phyloP scores from a whole-genome alignment of 1,139 yeast genomes.

The Blastobotrys persicus region DNA sequence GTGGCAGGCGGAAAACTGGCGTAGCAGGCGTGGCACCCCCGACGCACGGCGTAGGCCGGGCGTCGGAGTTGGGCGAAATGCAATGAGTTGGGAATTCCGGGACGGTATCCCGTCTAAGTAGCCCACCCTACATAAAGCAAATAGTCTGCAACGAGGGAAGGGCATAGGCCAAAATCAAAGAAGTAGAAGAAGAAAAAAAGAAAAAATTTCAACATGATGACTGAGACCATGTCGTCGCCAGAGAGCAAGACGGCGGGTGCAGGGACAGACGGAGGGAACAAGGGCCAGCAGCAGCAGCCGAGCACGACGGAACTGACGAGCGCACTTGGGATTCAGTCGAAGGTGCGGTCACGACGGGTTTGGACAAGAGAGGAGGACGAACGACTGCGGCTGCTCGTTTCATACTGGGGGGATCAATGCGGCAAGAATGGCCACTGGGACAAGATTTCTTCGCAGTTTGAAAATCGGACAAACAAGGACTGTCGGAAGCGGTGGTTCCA shows the following conservation, averaged over 20 bases:
- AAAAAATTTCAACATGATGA: not conserved
- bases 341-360: constrained; percentile 44
- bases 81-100: not conserved
- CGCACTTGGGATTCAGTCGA: constrained; percentile 12
- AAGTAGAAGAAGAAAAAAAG: not conserved
- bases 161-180: not conserved
- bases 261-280: not conserved
- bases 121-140: not conserved
- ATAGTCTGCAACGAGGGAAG: not conserved
- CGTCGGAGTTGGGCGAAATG: not conserved
- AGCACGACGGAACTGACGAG: constrained; percentile 9
- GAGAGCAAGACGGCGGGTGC: too few relatives aligned
- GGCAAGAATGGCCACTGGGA: constrained; percentile 74
- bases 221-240: not conserved
- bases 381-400: constrained; percentile 63
- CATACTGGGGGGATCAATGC: constrained; percentile 86
- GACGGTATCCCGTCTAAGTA: not conserved
- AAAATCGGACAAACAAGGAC: constrained; percentile 80
- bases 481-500: constrained; percentile 89
- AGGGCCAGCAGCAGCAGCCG: constrained; percentile 4
- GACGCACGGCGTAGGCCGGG: not conserved
- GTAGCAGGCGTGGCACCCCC: not conserved
- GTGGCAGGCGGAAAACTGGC: not conserved
- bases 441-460: constrained; percentile 59
- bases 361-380: constrained; percentile 86